Evolutionary conservation across 208 protist species (phyloP).

Genomic region (Wallacemonas sp.): DNA sequence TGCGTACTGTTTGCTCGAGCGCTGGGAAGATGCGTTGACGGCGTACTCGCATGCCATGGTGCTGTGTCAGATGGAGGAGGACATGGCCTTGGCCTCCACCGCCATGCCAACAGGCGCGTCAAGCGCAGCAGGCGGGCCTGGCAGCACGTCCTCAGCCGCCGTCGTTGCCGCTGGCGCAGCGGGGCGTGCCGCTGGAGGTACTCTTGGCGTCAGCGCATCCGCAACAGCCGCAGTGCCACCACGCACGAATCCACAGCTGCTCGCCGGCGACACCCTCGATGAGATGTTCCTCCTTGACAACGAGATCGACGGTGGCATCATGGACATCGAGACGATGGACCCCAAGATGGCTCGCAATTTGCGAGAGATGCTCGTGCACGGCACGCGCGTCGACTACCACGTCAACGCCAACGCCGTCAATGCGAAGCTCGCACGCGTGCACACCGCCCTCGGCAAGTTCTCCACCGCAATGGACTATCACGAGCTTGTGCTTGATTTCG

Average conservation of each 20-base stretch:
- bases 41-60: slow-evolving; percentile 77
- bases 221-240: no score
- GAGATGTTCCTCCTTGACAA: slow-evolving; percentile 1
- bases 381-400: slow-evolving; percentile 51
- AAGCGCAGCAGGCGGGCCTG: no score
- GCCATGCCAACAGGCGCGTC: no score
- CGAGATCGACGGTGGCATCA: slow-evolving; percentile 18
- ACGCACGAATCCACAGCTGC: neutral
- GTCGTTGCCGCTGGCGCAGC: no score
- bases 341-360: slow-evolving; percentile 28
- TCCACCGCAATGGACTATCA: slow-evolving; percentile 78
- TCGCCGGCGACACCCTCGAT: neutral
- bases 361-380: slow-evolving; percentile 44
- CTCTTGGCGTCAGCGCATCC: no score
- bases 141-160: no score
- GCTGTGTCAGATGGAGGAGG: slow-evolving; percentile 54
- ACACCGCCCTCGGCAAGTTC: slow-evolving; percentile 67
- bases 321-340: slow-evolving; percentile 15
- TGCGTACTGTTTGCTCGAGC: slow-evolving; percentile 50
- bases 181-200: no score
- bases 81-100: slow-evolving; percentile 24
- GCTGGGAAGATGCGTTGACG: slow-evolving; percentile 78
- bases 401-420: slow-evolving; percentile 65
- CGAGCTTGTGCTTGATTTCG: slow-evolving; percentile 71
- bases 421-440: slow-evolving; percentile 76